These are phyloP conservation scores for Lachnellula willkommii DNA, from an alignment of 2,329 filamentous ascomycete genomes.

Conservation along the genomic window DNA sequence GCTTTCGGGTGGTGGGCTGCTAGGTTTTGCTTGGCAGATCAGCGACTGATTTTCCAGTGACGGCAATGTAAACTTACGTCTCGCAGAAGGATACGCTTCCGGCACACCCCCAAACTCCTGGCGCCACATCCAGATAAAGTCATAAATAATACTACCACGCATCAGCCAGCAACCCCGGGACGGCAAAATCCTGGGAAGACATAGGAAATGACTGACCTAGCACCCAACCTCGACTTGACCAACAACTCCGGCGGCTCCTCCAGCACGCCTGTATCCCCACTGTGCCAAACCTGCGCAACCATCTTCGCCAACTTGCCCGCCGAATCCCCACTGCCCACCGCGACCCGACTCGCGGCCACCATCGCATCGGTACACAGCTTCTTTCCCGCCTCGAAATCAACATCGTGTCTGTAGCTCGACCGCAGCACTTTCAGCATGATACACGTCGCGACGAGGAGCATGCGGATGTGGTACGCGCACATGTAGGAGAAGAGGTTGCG, in stretches of 20 bases:
- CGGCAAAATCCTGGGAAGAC: not conserved
- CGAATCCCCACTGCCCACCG: slow-evolving; percentile 7
- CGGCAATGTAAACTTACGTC: not conserved
- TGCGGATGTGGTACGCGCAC: slow-evolving; percentile 1
- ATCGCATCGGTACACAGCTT: slow-evolving; percentile 4
- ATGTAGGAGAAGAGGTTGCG: slow-evolving; percentile 5
- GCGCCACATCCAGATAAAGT: slow-evolving; percentile 11
- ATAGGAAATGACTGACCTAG: not conserved
- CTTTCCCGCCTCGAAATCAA: slow-evolving; percentile 3
- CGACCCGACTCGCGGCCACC: not conserved
- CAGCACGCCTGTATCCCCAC: not conserved
- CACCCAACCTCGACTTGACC: slow-evolving; percentile 6
- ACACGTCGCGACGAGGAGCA: slow-evolving; percentile 2
- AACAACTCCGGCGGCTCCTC: slow-evolving; percentile 1
- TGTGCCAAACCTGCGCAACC: slow-evolving; percentile 12
- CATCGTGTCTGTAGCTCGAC: slow-evolving; percentile 10
- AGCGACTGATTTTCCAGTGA: not conserved
- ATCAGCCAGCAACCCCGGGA: not conserved
- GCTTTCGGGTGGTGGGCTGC: not conserved
- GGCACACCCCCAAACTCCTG: slow-evolving; percentile 6
- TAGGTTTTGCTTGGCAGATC: no score
- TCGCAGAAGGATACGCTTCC: not conserved
- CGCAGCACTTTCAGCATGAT: slow-evolving; percentile 9
- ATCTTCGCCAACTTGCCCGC: slow-evolving; percentile 4
- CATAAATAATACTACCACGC: slow-evolving; percentile 5